Evolutionary conservation across 2,329 filamentous ascomycete genomes (phyloP), one percentile per base, ranked within the genome.

Genomic region (Thyridium curvatum): DNA sequence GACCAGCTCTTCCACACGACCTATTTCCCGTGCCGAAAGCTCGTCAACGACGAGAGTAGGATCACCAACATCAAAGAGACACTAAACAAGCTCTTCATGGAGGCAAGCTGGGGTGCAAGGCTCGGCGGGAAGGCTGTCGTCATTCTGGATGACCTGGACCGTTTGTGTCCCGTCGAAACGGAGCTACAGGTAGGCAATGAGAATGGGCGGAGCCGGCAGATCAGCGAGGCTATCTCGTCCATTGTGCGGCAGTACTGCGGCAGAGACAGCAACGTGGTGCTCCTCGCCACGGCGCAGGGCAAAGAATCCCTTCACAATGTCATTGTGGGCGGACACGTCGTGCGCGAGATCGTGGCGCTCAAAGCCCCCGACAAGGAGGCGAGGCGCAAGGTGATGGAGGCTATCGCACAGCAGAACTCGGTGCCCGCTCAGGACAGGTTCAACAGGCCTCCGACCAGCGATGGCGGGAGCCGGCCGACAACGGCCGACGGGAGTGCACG

Each of bases 351-450:
- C 45, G 69, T 97, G 26, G 82, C 83, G 33, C 66, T 98, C 40
- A 93, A 91, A 55, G 90, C 93, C 0, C 93, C 93, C 0, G 86
- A 91, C 52, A 98, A 98, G 62, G 89, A 96, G 49, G 85, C 85
- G 3, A 77, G 93, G 46, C 74, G 90, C 32, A 81, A 82, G 48
- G 82, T 98, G 3, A 74, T 97, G 54, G 87, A 95, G 52, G 82
- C 84, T 43, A 75, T 97, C 13, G 81, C 86, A 12, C 76, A 62
- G 34, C 66, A 77, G 46, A 69, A 74, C 42, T 65, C 72, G 0
- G 54, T 70, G 2, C 53, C 59, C 10, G 21, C 21, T 10, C 54
- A 57, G 0, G 61, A 64, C 21, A 26, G 21, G 10, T 26, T 26
- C 21, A n/a, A n/a, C n/a, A 6, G 21, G 10, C 21, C 21, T 26